Conservation (phyloP, 371 early-diverging fungal genomes). For the Mortierella sp. region DNA sequence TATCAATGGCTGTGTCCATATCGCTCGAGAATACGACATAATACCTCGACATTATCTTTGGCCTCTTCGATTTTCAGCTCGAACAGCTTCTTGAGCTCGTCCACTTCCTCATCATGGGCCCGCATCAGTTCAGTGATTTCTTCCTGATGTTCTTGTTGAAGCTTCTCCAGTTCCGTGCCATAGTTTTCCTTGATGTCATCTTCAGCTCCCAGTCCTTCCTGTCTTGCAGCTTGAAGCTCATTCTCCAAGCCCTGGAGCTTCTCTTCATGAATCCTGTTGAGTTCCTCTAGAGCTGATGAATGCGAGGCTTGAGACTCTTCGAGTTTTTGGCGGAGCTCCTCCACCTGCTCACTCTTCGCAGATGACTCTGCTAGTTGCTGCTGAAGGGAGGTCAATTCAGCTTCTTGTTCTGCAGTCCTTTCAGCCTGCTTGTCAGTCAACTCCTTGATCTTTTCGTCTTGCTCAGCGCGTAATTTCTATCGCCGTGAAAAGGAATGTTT, state of each 20-base stretch:
- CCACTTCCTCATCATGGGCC: constrained; percentile 39
- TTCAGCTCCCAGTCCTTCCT: constrained; percentile 38
- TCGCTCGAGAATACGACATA: no score
- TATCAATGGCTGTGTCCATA: no score
- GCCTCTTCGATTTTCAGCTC: constrained; percentile 46
- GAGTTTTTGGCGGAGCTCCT: constrained; percentile 31
- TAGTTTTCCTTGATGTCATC: constrained; percentile 38
- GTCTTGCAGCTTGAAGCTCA: constrained; percentile 44
- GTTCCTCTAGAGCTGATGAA: constrained; percentile 40
- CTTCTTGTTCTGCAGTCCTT: constrained; percentile 35
- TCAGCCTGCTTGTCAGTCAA: constrained; percentile 33
- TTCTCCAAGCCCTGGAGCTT: constrained; percentile 48
- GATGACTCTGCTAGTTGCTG: constrained; percentile 40
- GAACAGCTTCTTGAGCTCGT: constrained; percentile 25
- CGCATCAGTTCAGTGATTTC: constrained; percentile 28
- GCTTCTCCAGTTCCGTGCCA: constrained; percentile 42
- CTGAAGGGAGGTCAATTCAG: constrained; percentile 44
- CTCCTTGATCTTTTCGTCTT: constrained; percentile 46
- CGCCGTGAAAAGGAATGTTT: no score
- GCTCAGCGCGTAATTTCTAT: constrained; percentile 48
- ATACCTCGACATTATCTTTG: constrained; percentile 48
- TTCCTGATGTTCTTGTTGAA: constrained; percentile 34
- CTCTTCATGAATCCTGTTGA: constrained; percentile 49
- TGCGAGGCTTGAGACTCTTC: constrained; percentile 49
- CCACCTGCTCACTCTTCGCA: constrained; percentile 36